Evolutionary conservation across 2,329 filamentous ascomycete genomes (phyloP), one percentile per base, ranked within the genome.

Genomic region (Keithomyces neogunnii): DNA sequence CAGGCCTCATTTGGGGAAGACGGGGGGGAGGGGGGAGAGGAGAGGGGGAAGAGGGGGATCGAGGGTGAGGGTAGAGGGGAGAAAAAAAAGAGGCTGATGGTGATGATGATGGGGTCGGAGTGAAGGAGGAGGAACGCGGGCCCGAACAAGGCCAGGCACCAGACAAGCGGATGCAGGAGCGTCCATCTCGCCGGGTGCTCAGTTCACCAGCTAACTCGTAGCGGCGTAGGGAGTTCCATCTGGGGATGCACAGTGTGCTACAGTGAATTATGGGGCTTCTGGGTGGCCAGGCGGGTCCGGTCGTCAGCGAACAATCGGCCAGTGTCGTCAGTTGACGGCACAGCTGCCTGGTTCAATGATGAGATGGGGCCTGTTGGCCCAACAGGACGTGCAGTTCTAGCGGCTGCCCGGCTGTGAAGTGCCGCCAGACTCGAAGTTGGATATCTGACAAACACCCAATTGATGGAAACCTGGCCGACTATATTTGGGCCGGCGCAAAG

Each of bases 1-100:
- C 63, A 68, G 60, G 65, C 64, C 63, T 62, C 66, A 67, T 65
- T 56, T 58, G 57, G 31, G 49, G 13, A 26, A 38, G 32, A 51
- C 28, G 31, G 30, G 33, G 28, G 53, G 39, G 10, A 29, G 31
- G 26, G 28, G 52, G 58, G 59, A 53, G n/a, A 40, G 3, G 56
- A 56, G 30, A 47, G 47, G 54, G 42, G 26, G 29, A 43, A 32
- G 46, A 33, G 42, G 39, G 53, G 42, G 30, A 39, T 49, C 53
- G 48, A 52, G 51, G 49, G 50, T 43, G 50, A 51, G 51, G 30
- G 51, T 40, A 46, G 39, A 52, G 55, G 57, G 59, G 57, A 62
- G 26, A 19, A 40, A 9, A 53, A 54, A 57, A 54, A 59, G 53
- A 54, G 57, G 57, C 56, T 53, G 56, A 49, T 57, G 55, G 56